These are phyloP conservation scores for Aspergillus cejpii DNA, from an alignment of 2,329 filamentous ascomycete genomes.

Conservation along the genomic window DNA sequence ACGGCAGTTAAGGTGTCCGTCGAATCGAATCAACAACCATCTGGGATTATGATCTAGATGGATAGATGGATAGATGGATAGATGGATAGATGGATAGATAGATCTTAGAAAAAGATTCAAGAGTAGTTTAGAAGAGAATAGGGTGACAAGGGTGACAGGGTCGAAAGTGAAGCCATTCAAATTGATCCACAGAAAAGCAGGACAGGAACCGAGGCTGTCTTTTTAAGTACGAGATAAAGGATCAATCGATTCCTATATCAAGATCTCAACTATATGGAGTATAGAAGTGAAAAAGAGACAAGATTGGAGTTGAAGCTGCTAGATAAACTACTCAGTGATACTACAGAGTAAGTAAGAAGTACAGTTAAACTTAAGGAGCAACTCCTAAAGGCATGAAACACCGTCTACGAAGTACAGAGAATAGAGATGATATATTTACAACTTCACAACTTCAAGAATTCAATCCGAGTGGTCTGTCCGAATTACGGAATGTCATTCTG, in stretches of 20 bases:
- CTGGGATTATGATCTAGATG: slow-evolving; percentile 5
- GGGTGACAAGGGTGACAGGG: not conserved
- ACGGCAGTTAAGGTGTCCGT: slow-evolving; percentile 1
- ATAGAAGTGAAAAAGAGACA: no score
- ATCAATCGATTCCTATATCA: no score
- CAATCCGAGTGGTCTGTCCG: not conserved
- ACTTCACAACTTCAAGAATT: not conserved
- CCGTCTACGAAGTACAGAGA: not conserved
- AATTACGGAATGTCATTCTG: not conserved
- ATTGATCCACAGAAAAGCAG: not conserved
- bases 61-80: slow-evolving; percentile 8
- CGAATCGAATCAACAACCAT: slow-evolving; percentile 1
- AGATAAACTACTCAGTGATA: no score
- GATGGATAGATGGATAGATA: not conserved
- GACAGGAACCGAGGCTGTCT: not conserved
- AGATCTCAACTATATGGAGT: no score
- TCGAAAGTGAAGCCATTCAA: not conserved
- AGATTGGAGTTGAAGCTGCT: no score
- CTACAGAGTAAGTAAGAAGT: no score
- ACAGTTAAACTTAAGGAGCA: no score
- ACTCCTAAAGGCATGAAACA: no score
- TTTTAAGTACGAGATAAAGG: not conserved
- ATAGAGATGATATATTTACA: not conserved
- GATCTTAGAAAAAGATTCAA: not conserved
- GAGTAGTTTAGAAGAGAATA: not conserved